Evolutionary conservation across 805 yeast genomes (phyloP).

Genomic region (Komagataella pseudopastoris): DNA sequence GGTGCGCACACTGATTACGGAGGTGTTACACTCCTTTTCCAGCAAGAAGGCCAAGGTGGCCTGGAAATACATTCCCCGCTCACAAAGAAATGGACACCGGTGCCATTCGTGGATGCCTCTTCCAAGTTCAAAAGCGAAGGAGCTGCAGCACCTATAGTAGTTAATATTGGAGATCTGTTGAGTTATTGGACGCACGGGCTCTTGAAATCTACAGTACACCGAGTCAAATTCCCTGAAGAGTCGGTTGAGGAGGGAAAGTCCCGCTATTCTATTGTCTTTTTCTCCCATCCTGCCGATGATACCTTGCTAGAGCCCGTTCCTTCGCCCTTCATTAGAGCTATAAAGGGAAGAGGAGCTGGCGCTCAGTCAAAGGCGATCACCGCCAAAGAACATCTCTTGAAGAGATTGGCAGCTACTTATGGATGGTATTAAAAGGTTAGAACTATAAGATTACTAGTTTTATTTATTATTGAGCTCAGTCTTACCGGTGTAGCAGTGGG

Average conservation of each 20-base stretch:
- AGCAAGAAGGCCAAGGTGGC: conserved; percentile 54
- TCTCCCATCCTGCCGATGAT: conserved; percentile 63
- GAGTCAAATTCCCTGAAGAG: conserved; percentile 40
- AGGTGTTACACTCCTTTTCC: conserved; percentile 52
- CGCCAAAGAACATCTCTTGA: conserved; percentile 52
- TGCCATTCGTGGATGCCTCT: conserved; percentile 36
- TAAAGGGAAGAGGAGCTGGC: conserved; percentile 22
- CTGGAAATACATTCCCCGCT: conserved; percentile 40
- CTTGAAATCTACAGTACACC: conserved; percentile 52
- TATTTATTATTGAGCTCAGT: neutral
- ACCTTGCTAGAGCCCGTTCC: conserved; percentile 63
- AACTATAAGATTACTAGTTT: neutral
- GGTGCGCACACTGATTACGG: conserved; percentile 84
- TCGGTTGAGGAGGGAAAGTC: conserved; percentile 42
- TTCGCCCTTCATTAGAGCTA: conserved; percentile 20
- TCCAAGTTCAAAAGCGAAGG: conserved; percentile 11
- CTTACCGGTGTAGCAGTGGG: neutral
- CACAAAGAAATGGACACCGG: conserved; percentile 40
- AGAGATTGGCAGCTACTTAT: conserved; percentile 56
- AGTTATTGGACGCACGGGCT: conserved; percentile 67
- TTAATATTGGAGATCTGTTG: conserved; percentile 60
- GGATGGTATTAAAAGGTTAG: conserved; percentile 19
- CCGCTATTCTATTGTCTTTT: conserved; percentile 68
- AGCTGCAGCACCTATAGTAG: conserved; percentile 50
- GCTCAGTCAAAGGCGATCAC: conserved; percentile 36